phyloP scores from a whole-genome alignment of 2,329 filamentous ascomycete genomes.

The Talaromyces sp. region DNA sequence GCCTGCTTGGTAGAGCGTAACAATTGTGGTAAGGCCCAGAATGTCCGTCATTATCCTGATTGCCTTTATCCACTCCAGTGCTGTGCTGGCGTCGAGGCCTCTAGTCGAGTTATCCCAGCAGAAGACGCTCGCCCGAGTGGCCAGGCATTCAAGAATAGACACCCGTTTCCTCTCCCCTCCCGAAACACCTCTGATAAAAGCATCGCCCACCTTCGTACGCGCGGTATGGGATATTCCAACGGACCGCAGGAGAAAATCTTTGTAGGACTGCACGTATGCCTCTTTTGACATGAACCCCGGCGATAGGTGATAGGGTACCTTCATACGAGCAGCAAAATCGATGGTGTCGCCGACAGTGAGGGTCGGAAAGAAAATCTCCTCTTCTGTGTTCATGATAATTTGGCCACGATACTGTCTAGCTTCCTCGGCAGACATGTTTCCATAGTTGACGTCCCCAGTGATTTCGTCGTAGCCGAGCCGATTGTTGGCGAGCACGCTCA shows the following conservation, averaged over 20 bases:
- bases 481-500: background rate
- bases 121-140: constrained; percentile 44
- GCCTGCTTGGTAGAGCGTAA: constrained; percentile 54
- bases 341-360: constrained; percentile 74
- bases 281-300: constrained; percentile 41
- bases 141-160: constrained; percentile 52
- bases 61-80: constrained; percentile 53
- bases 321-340: constrained; percentile 67
- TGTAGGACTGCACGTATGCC: constrained; percentile 33
- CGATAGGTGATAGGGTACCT: constrained; percentile 43
- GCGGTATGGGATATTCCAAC: constrained; percentile 49
- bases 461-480: background rate
- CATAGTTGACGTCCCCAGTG: background rate
- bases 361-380: constrained; percentile 74
- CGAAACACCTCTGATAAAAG: constrained; percentile 58
- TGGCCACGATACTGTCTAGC: background rate
- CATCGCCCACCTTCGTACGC: constrained; percentile 46
- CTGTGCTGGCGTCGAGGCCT: constrained; percentile 52
- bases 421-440: background rate
- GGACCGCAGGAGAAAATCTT: constrained; percentile 41
- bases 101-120: constrained; percentile 48
- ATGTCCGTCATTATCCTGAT: constrained; percentile 49
- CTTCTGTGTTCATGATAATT: background rate
- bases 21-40: constrained; percentile 46
- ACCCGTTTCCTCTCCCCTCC: constrained; percentile 61